These are phyloP conservation scores for Ceratobasidium sp. DNA, from an alignment of 1,284 basidiomycete species.

Conservation along the genomic window DNA sequence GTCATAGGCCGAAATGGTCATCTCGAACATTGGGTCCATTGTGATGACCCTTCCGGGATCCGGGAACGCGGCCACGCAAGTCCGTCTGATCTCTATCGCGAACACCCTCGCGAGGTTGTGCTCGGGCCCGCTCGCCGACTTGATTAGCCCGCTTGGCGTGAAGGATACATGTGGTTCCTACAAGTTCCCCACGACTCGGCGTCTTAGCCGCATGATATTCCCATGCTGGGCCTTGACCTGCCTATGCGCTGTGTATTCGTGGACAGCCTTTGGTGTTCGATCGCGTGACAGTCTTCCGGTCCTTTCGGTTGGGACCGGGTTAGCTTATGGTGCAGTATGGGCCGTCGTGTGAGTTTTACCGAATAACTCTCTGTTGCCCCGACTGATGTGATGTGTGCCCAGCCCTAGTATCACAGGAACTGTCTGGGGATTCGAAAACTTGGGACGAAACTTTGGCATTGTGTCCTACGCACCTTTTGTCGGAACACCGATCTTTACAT, in stretches of 20 bases:
- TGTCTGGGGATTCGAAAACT: slow-evolving; percentile 74
- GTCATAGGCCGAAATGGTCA: slow-evolving; percentile 79
- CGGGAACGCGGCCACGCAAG: slow-evolving; percentile 63
- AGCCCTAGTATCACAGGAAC: slow-evolving; percentile 77
- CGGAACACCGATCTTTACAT: slow-evolving; percentile 79
- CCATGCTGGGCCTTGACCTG: slow-evolving; percentile 64
- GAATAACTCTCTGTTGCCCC: slow-evolving; percentile 25
- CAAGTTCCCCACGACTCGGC: slow-evolving; percentile 63
- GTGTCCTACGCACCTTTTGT: slow-evolving; percentile 77
- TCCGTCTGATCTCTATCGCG: slow-evolving; percentile 74
- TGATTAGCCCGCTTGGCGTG: slow-evolving; percentile 65
- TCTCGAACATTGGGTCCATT: slow-evolving; percentile 81
- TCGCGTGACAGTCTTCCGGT: slow-evolving; percentile 68
- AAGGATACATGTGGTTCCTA: slow-evolving; percentile 56
- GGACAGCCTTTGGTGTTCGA: slow-evolving; percentile 65
- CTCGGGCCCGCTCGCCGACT: slow-evolving; percentile 76
- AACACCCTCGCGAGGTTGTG: slow-evolving; percentile 78
- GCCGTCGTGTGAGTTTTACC: slow-evolving; percentile 70
- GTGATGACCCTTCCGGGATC: slow-evolving; percentile 69
- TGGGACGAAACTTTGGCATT: slow-evolving; percentile 80
- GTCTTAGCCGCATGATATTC: slow-evolving; percentile 71
- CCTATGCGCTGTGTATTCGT: slow-evolving; percentile 66
- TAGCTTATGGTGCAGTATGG: slow-evolving; percentile 75
- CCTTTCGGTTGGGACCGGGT: slow-evolving; percentile 73
- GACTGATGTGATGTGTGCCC: slow-evolving; percentile 17